phyloP scores from a whole-genome alignment of 2,329 filamentous ascomycete genomes.

The Fusarium proliferatum region DNA sequence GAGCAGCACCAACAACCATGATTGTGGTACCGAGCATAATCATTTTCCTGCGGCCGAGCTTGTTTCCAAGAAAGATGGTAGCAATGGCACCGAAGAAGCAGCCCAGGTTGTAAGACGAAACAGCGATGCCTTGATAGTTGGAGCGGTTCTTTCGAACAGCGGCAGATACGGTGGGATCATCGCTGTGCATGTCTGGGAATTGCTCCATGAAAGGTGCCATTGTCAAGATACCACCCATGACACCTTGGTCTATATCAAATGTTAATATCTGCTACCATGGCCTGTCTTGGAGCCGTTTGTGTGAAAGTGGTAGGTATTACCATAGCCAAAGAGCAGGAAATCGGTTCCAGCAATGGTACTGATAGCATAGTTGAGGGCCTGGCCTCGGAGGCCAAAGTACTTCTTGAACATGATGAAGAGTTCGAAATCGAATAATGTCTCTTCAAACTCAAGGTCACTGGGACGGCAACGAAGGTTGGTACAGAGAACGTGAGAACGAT shows the following conservation, averaged over 20 bases:
- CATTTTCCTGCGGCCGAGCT: slow-evolving; percentile 68
- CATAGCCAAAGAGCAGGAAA: slow-evolving; percentile 72
- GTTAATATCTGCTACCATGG: background rate
- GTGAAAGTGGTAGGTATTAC: slow-evolving; percentile 47
- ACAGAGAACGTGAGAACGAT: background rate
- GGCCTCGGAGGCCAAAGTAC: slow-evolving; percentile 75
- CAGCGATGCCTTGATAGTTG: slow-evolving; percentile 64
- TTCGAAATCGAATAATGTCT: background rate
- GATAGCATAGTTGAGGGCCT: slow-evolving; percentile 74
- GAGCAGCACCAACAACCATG: slow-evolving; percentile 66
- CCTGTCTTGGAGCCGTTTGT: background rate
- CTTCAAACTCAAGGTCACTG: background rate
- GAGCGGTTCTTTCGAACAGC: slow-evolving; percentile 56
- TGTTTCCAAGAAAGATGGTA: slow-evolving; percentile 73
- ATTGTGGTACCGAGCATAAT: slow-evolving; percentile 70
- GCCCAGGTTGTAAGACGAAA: slow-evolving; percentile 69
- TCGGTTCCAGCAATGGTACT: slow-evolving; percentile 78
- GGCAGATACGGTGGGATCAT: slow-evolving; percentile 49
- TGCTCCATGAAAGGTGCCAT: slow-evolving; percentile 68
- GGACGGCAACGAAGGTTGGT: background rate
- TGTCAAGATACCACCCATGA: slow-evolving; percentile 80
- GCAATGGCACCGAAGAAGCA: slow-evolving; percentile 73
- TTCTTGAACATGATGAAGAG: slow-evolving; percentile 48
- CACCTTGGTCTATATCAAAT: slow-evolving; percentile 71
- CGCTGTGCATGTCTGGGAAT: slow-evolving; percentile 65